Evolutionary conservation across 176 grass and related monocot species (phyloP), one percentile per base, ranked within the genome.

Genomic region (Alopecurus myosuroides): DNA sequence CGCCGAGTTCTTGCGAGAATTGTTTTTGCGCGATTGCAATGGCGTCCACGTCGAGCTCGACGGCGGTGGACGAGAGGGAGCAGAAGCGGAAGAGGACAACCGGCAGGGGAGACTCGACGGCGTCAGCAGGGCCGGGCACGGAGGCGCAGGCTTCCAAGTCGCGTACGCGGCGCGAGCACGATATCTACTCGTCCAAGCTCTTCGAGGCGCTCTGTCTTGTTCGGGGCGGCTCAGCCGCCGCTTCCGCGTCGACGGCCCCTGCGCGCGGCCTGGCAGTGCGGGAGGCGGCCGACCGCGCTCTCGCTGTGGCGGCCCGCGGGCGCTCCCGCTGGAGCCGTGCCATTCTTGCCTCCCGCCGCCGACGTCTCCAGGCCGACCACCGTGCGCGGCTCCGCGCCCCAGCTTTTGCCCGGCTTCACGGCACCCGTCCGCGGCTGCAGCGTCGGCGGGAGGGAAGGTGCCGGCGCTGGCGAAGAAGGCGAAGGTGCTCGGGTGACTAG

Each of bases 201-300:
- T n/a, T n/a, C n/a, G n/a, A n/a, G n/a, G n/a, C n/a, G n/a, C n/a
- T 97, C 76, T 89, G 90, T 30, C 83, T 89, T 39, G 92, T 94
- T 29, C 82, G 91, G 61, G 49, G 40, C 15, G 75, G 23, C 22
- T 23, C 74, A 2, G 34, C 87, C 2, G 28, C 74, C n/a, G 7
- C 60, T 5, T 6, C 77, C 28, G 49, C 53, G 2, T 11, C 85
- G n/a, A 15, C 82, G 9, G 28, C 78, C 19, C 52, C 77, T 30
- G 76, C 77, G 18, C 69, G 77, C 70, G 65, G 91, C 84, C 56
- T 76, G 69, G 84, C 87, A 6, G 88, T 97, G 31, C 94, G 94
- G 49, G 89, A 92, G 85, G 94, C 87, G 9, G 94, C 91, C 4
- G 89, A 97, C 82, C 89, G 91, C 35, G 91, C 75, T 14, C 91